Base-by-base conservation (phyloP, 768 basidiomycete genomes). In the Amyloporia xantha region DNA sequence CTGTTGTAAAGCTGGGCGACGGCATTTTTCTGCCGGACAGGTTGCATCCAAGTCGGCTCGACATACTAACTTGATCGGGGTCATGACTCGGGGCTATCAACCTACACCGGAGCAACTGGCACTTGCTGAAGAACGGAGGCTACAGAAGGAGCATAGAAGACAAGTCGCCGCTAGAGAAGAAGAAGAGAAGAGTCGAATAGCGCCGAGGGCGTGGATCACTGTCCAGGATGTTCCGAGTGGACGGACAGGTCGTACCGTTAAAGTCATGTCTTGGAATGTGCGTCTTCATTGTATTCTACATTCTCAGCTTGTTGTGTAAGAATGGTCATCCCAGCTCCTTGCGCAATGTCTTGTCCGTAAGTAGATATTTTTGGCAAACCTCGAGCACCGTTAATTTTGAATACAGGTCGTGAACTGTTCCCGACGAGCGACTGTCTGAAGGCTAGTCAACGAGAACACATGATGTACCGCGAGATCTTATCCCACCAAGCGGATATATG, bases 341-440 rank as follows among this genome's bases (percentile, higher is more conserved):
- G 89, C 88, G 0, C 88, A 91, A 64, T 78, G 74, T 56, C 72
- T 92, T 49, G 78, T 91, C 58, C 82, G 90, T 90, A 67, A 68
- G 86, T 79, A 30, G 21, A 6, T 19, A 20, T 23, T 39, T 49
- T 17, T 28, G 25, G 15, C 15, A 11, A 17, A 6, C 13, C 23
- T 20, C 38, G 15, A 5, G 19, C 13, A 2, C 13, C 15, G 19
- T 48, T 19, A 20, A 23, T 39, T n/a, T 37, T 7, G 26, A 25
- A 12, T 50, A 17, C 54, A 91, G 88, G 89, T 37, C 78, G 90
- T 27, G 81, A 87, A 38, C 69, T 92, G 47, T 91, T 92, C 58
- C 90, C 91, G 1, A 81, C 75, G n/a, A 89, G 87, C 56, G 80
- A 88, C 59, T 92, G 90, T 60, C 70, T 94, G 41, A 91, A 88